Evolutionary conservation across 2,329 filamentous ascomycete species (phyloP).

Genomic region (Gaeumannomyces tritici): DNA sequence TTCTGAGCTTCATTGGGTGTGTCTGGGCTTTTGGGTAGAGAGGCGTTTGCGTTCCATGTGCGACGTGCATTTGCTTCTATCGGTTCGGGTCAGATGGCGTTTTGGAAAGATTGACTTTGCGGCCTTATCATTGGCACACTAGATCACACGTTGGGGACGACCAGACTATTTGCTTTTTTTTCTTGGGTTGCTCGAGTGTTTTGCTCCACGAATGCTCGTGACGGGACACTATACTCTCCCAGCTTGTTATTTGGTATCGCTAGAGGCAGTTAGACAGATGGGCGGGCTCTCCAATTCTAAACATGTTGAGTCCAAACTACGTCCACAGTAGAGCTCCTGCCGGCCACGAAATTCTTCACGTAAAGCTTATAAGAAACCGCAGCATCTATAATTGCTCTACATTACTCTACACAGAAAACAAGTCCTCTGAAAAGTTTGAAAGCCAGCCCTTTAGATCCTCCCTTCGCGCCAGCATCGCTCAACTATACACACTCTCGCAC

Average conservation of each 20-base stretch:
- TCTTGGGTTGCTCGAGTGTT: too few relatives aligned
- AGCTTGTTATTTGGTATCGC: too few relatives aligned
- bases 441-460: not conserved
- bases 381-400: not conserved
- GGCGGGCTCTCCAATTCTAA: too few relatives aligned
- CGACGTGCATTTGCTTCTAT: not conserved
- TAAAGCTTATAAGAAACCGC: not conserved
- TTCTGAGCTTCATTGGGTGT: constrained; percentile 44
- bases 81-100: not conserved
- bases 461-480: not conserved
- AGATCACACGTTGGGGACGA: too few relatives aligned
- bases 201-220: too few relatives aligned
- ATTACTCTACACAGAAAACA: not conserved
- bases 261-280: too few relatives aligned
- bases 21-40: constrained; percentile 1
- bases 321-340: too few relatives aligned
- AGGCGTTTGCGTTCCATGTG: not conserved
- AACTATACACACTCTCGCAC: not conserved
- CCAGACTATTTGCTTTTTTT: too few relatives aligned
- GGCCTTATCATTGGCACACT: too few relatives aligned
- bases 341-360: too few relatives aligned
- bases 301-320: too few relatives aligned
- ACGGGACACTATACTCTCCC: too few relatives aligned
- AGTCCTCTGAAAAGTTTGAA: not conserved
- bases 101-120: not conserved